These are phyloP conservation scores for Echria macrotheca DNA, from an alignment of 495 filamentous ascomycete species.

Conservation along the genomic window DNA sequence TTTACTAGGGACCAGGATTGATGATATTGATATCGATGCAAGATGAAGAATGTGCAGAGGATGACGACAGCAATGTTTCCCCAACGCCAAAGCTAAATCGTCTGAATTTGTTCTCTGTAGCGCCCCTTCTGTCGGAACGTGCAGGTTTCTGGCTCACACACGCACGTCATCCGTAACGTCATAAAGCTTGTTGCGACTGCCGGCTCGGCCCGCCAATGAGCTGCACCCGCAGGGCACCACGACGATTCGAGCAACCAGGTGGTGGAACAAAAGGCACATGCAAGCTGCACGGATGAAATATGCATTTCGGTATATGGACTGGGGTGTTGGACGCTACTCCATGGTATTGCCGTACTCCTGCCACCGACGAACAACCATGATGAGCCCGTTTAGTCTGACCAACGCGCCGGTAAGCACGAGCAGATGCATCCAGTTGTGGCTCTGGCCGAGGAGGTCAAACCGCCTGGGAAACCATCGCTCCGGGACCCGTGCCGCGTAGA, in stretches of 20 bases:
- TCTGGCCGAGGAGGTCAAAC: constrained; percentile 9
- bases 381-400: constrained; percentile 6
- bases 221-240: not conserved
- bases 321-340: too few species aligned
- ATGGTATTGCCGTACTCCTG: too few species aligned
- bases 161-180: not conserved
- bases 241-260: too few species aligned
- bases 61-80: too few species aligned
- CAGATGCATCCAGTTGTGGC: constrained; percentile 12
- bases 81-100: not conserved
- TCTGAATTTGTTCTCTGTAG: too few species aligned
- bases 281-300: too few species aligned
- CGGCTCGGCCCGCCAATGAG: not conserved
- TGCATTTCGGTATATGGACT: too few species aligned
- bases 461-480: constrained; percentile 11
- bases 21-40: not conserved
- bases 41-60: not conserved
- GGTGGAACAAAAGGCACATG: too few species aligned
- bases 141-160: not conserved
- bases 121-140: not conserved
- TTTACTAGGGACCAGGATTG: not conserved
- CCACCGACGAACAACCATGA: constrained; percentile 1
- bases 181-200: not conserved
- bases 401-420: constrained; percentile 1
- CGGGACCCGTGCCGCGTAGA: constrained; percentile 5